These are phyloP conservation scores for Sporothrix pseudoabietina DNA, from an alignment of 2,329 filamentous ascomycete species.

Conservation along the genomic window DNA sequence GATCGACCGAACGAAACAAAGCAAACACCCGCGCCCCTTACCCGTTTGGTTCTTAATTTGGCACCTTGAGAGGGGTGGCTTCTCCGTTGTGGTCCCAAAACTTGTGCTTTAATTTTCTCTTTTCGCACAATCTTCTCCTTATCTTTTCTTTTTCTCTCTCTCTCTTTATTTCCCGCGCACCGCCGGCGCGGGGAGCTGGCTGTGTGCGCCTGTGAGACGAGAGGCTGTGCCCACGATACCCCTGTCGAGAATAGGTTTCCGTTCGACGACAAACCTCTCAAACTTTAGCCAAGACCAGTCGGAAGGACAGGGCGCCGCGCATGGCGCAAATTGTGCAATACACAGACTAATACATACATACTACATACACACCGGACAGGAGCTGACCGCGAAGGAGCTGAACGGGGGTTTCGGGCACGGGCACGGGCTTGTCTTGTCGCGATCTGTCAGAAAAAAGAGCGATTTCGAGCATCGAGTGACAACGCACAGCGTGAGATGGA, in stretches of 20 bases:
- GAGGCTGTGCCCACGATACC: conserved; percentile 10
- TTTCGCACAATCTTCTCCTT: neutral
- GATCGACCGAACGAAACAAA: neutral
- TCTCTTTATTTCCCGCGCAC: neutral
- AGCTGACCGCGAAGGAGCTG: neutral
- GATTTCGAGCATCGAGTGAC: conserved; percentile 1
- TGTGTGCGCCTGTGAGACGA: conserved; percentile 1
- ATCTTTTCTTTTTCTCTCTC: neutral
- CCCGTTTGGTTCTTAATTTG: neutral
- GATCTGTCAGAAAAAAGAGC: conserved; percentile 17
- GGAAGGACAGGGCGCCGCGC: neutral
- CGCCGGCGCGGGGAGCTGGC: neutral
- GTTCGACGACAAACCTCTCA: neutral
- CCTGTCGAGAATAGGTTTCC: neutral
- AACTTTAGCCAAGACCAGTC: neutral
- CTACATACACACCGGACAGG: neutral
- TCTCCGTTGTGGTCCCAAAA: neutral
- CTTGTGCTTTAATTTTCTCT: neutral
- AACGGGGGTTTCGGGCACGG: neutral
- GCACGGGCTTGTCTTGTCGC: neutral
- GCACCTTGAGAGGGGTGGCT: neutral
- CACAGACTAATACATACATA: too few species aligned
- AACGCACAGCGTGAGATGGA: neutral
- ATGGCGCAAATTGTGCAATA: neutral
- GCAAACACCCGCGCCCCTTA: neutral